Conservation (phyloP, 208 protist species). For the Wallacemonas sp. region DNA sequence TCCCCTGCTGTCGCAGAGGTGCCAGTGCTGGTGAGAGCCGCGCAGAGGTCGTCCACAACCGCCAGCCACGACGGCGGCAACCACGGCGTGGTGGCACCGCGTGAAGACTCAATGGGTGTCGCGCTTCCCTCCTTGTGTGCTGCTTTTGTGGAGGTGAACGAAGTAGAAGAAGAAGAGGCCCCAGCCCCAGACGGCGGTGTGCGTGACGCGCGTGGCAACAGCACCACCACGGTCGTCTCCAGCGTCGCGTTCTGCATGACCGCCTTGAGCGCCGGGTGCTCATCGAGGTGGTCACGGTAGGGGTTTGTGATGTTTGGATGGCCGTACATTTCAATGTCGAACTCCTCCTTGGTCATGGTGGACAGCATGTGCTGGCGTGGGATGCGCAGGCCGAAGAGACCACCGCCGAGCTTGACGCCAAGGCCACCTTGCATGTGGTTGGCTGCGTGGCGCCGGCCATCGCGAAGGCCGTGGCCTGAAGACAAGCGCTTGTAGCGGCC, state of each 20-base stretch:
- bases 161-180: background rate
- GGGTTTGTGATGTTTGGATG: slow-evolving; percentile 92
- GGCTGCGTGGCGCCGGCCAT: slow-evolving; percentile 68
- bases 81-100: background rate
- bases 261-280: slow-evolving; percentile 68
- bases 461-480: slow-evolving; percentile 57
- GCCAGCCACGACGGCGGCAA: slow-evolving; percentile 28
- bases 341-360: slow-evolving; percentile 65
- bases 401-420: slow-evolving; percentile 84
- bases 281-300: slow-evolving; percentile 67
- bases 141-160: background rate
- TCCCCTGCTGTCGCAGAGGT: too few relatives aligned
- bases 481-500: slow-evolving; percentile 82
- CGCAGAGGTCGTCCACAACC: slow-evolving; percentile 21
- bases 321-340: slow-evolving; percentile 74
- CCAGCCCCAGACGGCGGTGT: too few relatives aligned
- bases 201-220: slow-evolving; percentile 71
- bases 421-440: slow-evolving; percentile 85
- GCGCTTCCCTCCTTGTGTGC: background rate
- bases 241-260: slow-evolving; percentile 78
- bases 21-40: background rate
- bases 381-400: slow-evolving; percentile 87
- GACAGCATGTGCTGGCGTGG: slow-evolving; percentile 78
- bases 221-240: slow-evolving; percentile 53
- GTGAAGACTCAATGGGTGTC: background rate